A percentile compares a stretch with the other conserved stretches of the same genome.
These are phyloP conservation scores for Phaseolus coccineus DNA, from an alignment of 331 rosid genomes.

Conservation along the genomic window DNA sequence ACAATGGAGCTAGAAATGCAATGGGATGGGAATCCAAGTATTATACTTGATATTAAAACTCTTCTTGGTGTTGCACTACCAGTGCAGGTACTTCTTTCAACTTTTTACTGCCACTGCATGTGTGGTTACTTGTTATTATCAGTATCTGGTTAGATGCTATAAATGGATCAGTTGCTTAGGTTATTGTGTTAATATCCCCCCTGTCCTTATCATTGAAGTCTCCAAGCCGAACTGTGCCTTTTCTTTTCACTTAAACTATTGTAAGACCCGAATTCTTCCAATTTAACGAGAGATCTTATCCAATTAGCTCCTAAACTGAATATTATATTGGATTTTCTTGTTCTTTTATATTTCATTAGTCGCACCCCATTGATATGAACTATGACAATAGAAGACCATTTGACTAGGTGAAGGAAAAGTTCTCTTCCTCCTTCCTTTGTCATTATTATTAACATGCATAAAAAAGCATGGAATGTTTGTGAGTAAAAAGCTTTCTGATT, in stretches of 20 bases:
- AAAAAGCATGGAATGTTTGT: slow-evolving; percentile 32
- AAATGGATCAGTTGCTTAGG: slow-evolving; percentile 5
- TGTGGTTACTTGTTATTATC: background rate
- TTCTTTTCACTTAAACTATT: slow-evolving; percentile 38
- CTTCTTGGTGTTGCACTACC: slow-evolving; percentile 83
- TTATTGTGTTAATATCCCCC: background rate
- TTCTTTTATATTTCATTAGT: slow-evolving; percentile 5
- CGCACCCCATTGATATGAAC: background rate
- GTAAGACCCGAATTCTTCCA: background rate
- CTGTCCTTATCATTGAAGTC: slow-evolving; percentile 2
- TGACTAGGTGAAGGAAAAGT: slow-evolving; percentile 15
- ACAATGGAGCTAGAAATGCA: slow-evolving; percentile 96
- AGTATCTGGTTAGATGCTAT: slow-evolving; percentile 34
- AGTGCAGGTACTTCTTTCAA: slow-evolving; percentile 71
- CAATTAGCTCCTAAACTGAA: slow-evolving; percentile 23
- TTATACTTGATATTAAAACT: slow-evolving; percentile 87
- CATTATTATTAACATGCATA: slow-evolving; percentile 3
- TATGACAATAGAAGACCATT: background rate
- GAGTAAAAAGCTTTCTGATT: slow-evolving; percentile 16
- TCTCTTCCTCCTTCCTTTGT: slow-evolving; percentile 14
- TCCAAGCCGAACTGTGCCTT: slow-evolving; percentile 24
- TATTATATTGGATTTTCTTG: slow-evolving; percentile 11
- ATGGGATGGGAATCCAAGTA: slow-evolving; percentile 98
- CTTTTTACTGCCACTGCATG: slow-evolving; percentile 8
- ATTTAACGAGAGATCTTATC: background rate